Evolutionary conservation across 2,329 filamentous ascomycete genomes (phyloP), one percentile per base, ranked within the genome.

Genomic region (Claviceps arundinis): DNA sequence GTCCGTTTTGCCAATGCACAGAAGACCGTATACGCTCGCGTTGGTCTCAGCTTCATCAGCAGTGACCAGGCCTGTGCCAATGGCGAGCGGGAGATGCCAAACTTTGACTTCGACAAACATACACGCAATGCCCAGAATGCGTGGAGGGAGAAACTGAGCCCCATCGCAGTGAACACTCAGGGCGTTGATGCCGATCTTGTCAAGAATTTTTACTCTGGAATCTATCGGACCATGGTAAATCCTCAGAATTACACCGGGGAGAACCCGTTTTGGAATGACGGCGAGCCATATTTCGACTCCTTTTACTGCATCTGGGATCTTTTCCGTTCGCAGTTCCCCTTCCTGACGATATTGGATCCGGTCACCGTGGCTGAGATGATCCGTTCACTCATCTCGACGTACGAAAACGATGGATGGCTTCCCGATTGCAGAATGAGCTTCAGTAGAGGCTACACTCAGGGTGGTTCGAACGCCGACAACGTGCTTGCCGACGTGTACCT

Each of bases 291-390:
- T 59, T 88, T 83, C 60, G 84, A 88, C 63, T 85, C 81, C 0
- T 87, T 84, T 58, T 89, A 89, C 64, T 88, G 83, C 57, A 81
- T 87, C 4, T 88, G 84, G 84, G 84, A 88, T 59, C 78, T 77
- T 0, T 87, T 84, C 56, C 73, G 84, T 22, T 82, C 78, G 38
- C 82, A 85, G 53, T 76, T 87, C 47, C 83, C 84, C 0, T 75
- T 89, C 19, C 68, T 89, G 34, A 85, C 82, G 0, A 70, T 89
- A 22, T 55, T 85, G 1, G 85, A 89, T 57, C 84, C 85, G 0
- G 55, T 67, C 0, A 76, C 80, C 1, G 78, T 87, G 50, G 76
- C 81, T 0, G 68, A 77, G 52, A 86, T 89, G 77, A 72, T 89
- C 11, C 74, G 83, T 22, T 85, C 81, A 52, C 68, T 89, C 37